A percentile compares a stretch with the other conserved stretches of the same genome.
Conservation (phyloP, 176 grass and related monocot genomes). For the Urochloa ruziziensis region DNA sequence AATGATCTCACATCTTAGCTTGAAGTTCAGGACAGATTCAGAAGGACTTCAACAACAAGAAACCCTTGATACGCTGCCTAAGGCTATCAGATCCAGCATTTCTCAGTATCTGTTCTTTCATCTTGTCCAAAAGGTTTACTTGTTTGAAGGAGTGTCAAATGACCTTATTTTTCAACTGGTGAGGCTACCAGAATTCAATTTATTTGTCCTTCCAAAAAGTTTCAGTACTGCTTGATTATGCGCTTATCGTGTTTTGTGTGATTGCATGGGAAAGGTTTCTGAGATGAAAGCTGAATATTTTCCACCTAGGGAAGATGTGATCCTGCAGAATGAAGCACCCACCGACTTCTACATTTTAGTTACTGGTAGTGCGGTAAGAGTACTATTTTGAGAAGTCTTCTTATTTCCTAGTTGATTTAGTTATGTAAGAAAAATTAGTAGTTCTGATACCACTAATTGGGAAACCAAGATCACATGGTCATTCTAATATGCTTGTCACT, state of each 20-base stretch:
- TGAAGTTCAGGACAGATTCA: slow-evolving; percentile 96
- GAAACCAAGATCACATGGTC: neutral
- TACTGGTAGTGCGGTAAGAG: slow-evolving; percentile 69
- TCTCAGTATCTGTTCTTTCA: slow-evolving; percentile 80
- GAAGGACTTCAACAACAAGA: slow-evolving; percentile 99
- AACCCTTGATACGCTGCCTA: slow-evolving; percentile 81
- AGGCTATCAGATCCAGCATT: slow-evolving; percentile 98
- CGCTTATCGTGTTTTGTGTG: slow-evolving; percentile 32
- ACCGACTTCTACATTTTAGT: slow-evolving; percentile 97
- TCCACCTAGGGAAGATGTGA: slow-evolving; percentile 97
- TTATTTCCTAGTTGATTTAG: slow-evolving; percentile 20
- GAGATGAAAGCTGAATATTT: slow-evolving; percentile 99
- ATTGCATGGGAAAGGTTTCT: slow-evolving; percentile 58
- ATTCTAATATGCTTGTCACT: slow-evolving; percentile 33
- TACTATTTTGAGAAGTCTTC: neutral
- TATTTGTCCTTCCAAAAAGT: neutral
- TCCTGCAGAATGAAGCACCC: slow-evolving; percentile 97
- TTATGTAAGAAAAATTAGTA: slow-evolving; percentile 7
- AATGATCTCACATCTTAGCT: slow-evolving; percentile 97
- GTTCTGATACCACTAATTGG: slow-evolving; percentile 8
- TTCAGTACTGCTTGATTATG: neutral
- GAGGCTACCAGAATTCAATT: neutral
- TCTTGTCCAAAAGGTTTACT: slow-evolving; percentile 77
- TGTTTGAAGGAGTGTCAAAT: slow-evolving; percentile 75
- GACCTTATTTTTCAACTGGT: slow-evolving; percentile 98